These are phyloP conservation scores for Excoecaria cochinchinensis DNA, from an alignment of 345 rosid genomes.

Conservation along the genomic window DNA sequence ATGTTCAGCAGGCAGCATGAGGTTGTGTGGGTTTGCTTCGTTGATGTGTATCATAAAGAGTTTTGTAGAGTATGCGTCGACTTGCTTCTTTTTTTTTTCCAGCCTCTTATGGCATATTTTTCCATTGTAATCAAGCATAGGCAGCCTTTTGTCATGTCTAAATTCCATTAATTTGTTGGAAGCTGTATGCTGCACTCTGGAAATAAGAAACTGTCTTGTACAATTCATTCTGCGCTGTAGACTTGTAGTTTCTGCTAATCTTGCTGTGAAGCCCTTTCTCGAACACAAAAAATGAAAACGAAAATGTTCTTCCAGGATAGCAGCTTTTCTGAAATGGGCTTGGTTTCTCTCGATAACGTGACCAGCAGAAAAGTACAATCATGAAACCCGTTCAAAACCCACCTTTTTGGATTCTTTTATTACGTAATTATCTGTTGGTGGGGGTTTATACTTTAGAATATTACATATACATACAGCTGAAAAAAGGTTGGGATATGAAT, in stretches of 20 bases:
- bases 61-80: constrained; percentile 22
- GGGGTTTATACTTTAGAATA: background rate
- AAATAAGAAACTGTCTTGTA: background rate
- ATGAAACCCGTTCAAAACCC: background rate
- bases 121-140: constrained; percentile 8
- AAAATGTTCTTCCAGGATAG: too few species aligned
- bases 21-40: constrained; percentile 7
- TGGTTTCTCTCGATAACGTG: background rate
- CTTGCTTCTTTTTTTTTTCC: background rate
- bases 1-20: constrained; percentile 7
- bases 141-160: constrained; percentile 2
- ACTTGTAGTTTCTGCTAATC: background rate
- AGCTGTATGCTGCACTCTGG: constrained; percentile 3
- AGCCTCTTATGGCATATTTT: constrained; percentile 5
- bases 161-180: constrained; percentile 31
- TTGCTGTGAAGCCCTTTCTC: background rate
- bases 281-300: background rate
- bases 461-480: background rate
- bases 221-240: background rate
- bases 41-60: background rate
- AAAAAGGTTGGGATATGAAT: constrained; percentile 3
- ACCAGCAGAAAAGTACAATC: background rate
- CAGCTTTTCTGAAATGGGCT: too few species aligned
- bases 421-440: background rate
- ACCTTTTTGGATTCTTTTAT: background rate